Base-by-base conservation (phyloP, 2,329 filamentous ascomycete genomes). In the Mycocentrospora acerina region DNA sequence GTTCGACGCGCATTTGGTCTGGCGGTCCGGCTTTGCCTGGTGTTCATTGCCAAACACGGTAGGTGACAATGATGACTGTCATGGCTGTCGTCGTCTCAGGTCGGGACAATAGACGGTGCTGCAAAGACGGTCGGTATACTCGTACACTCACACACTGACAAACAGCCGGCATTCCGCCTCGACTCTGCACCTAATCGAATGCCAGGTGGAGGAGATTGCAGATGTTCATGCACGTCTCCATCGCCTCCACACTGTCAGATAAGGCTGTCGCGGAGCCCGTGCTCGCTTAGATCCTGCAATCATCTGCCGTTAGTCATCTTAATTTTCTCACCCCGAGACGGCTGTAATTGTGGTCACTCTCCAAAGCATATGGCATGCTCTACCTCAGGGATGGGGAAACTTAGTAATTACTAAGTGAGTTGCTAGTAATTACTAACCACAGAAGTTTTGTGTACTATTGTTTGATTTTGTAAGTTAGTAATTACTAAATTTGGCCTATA, bases 261-360 rank as follows among this genome's bases (percentile, higher is more conserved):
- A 26, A 29, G 24, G 26, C 18, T 15, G 38, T 37, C 32, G 29
- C 42, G 37, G 42, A 45, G 36, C 45, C 32, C 43, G 35, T 42
- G 30, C 41, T 36, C 44, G 47, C 44, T 22, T 29, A 16, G 44
- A 27, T 12, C 38, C 36, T 43, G 33, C 40, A 44, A 41, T 41
- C 42, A 40, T 47, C 29, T 41, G 17, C 27, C 32, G 33, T 26
- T 44, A 40, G 35, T 32, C 24, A 30, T 35, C 35, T 42, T 30
- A 28, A 24, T 37, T 33, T 26, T 24, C 37, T 25, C 16, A 24
- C 13, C 19, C 22, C n/a, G 17, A 13, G 29, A 17, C 8, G 11
- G 19, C 27, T 29, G 15, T 6, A 12, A 16, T 14, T 14, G n/a
- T 14, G 27, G 7, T 6, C 4, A 6, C 17, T 6, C 29, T 32